phyloP scores from a whole-genome alignment of 345 rosid species.

The Jatropha curcas region DNA sequence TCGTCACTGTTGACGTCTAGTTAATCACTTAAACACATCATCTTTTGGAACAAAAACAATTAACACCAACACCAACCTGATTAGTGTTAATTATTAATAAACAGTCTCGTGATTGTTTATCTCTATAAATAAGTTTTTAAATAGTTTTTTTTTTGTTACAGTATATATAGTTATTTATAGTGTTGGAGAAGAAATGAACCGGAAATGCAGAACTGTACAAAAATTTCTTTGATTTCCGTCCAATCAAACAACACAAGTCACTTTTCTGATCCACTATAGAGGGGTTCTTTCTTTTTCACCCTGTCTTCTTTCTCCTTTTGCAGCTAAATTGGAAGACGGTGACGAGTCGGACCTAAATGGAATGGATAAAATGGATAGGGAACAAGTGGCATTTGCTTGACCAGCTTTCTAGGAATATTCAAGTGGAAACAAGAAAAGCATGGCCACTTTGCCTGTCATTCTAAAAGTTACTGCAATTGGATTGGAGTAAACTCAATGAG shows the following conservation, averaged over 20 bases:
- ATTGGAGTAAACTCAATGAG: constrained; percentile 1
- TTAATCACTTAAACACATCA: background rate
- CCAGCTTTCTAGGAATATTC: constrained; percentile 15
- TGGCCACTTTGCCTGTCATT: constrained; percentile 36
- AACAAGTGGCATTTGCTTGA: constrained; percentile 22
- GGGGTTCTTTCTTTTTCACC: background rate
- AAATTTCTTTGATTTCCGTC: constrained; percentile 11
- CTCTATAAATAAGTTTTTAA: too few relatives aligned
- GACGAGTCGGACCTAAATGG: background rate
- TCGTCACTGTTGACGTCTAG: constrained; percentile 41
- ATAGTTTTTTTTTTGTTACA: too few relatives aligned
- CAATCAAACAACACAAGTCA: constrained; percentile 9
- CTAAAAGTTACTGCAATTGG: constrained; percentile 1
- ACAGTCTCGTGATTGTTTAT: too few relatives aligned
- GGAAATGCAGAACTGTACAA: background rate
- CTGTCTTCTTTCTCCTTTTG: background rate
- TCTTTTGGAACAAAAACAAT: background rate
- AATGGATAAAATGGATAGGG: constrained; percentile 4
- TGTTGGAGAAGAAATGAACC: background rate
- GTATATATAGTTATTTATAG: background rate
- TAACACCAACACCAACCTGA: too few relatives aligned
- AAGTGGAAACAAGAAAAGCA: constrained; percentile 31
- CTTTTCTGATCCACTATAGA: constrained; percentile 1
- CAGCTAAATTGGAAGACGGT: background rate
- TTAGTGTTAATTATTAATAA: too few relatives aligned